Evolutionary conservation across 768 basidiomycete species (phyloP), one percentile per base, ranked within the genome.

Genomic region (Tylopilus balloui): DNA sequence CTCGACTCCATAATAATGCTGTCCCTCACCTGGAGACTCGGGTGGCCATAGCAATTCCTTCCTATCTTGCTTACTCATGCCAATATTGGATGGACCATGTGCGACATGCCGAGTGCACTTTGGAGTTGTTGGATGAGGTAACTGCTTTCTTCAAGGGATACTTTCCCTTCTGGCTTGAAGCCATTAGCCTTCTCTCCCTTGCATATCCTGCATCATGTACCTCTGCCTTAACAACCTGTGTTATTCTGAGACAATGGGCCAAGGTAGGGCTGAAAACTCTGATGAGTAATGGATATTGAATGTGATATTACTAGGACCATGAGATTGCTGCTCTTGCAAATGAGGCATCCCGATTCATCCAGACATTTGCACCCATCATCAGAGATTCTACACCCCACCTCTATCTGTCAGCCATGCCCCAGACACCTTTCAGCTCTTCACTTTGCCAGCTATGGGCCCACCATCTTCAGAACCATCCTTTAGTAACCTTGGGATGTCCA

Each of bases 111-210:
- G 38, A 47, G 12, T 56, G 50, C 38, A 58, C 57, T 21, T 21
- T 47, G 1, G 51, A 52, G 10, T 42, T 66, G 4, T 50, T 54
- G 17, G 47, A 47, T 6, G 43, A 57, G 3, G 23, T 64, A 10
- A 54, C 48, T 6, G 31, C 44, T 4, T 64, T 71, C 45, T 48
- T 63, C 20, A 41, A 62, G 35, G 25, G 47, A 1, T 53, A 54
- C 13, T 55, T 73, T 4, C 56, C 74, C 6, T 71, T 62, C 45
- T 74, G 73, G 73, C 45, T 74, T 10, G 74, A 74, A 42, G 66
- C 63, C 6, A 55, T 74, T n/a, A 55, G 62, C 19, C 52, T 63
- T 11, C 50, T 55, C 24, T 54, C 51, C 25, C 15, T 43, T 19
- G 28, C 11, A 20, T 34, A 51, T 19, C 44, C 55, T 39, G n/a